These are phyloP conservation scores for Corylus americana DNA, from an alignment of 306 rosid species.

Conservation along the genomic window DNA sequence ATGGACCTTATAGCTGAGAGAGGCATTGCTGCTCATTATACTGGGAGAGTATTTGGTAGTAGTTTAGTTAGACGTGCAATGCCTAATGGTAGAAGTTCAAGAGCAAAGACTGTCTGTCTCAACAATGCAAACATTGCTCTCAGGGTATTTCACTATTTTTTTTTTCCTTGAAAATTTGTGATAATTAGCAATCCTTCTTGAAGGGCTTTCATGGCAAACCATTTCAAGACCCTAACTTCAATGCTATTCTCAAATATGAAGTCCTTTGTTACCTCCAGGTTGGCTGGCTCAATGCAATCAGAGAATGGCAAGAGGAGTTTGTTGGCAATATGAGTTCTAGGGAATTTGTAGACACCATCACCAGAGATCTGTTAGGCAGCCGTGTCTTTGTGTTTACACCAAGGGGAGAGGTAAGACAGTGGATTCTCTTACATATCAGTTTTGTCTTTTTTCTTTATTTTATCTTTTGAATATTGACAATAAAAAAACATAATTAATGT, in stretches of 20 bases:
- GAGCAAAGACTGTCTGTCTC: constrained; percentile 86
- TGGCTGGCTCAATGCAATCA: constrained; percentile 99
- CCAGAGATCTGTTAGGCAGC: constrained; percentile 94
- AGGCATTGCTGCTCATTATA: constrained; percentile 98
- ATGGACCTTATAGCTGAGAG: constrained; percentile 98
- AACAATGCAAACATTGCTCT: constrained; percentile 97
- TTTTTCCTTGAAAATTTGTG: constrained; percentile 17
- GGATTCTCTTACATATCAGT: constrained; percentile 11
- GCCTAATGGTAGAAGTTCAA: constrained; percentile 66
- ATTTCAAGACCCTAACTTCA: constrained; percentile 23
- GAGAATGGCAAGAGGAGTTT: constrained; percentile 99
- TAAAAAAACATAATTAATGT: constrained; percentile 3
- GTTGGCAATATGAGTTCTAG: constrained; percentile 99
- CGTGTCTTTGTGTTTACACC: constrained; percentile 98
- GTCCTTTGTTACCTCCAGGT: constrained; percentile 60
- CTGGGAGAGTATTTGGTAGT: constrained; percentile 72
- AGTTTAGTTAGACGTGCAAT: constrained; percentile 68
- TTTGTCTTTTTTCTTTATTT: constrained; percentile 1
- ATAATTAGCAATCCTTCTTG: constrained; percentile 26
- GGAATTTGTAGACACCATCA: constrained; percentile 94
- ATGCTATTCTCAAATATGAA: constrained; percentile 40
- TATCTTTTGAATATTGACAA: constrained; percentile 12
- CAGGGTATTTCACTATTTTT: constrained; percentile 60
- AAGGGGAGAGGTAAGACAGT: constrained; percentile 81
- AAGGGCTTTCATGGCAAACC: constrained; percentile 26